Conservation (phyloP, 495 filamentous ascomycete species). For the Darksidea phi region DNA sequence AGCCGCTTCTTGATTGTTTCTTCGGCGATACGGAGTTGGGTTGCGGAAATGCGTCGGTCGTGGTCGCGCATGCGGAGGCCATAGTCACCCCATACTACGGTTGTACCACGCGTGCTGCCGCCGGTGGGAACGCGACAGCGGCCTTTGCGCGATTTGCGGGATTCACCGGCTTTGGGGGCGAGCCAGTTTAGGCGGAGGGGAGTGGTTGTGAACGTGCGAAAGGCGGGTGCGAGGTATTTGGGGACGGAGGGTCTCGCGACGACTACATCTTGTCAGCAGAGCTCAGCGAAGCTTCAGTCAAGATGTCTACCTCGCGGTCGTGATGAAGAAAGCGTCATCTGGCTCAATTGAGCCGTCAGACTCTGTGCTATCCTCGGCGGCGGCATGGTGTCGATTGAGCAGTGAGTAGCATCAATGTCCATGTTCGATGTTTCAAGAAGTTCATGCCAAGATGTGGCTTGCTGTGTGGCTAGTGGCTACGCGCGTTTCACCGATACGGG, state of each 20-base stretch:
- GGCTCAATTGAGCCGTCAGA: constrained; percentile 32
- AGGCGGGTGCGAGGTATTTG: constrained; percentile 30
- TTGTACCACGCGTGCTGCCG: constrained; percentile 87
- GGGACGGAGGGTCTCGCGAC: constrained; percentile 21
- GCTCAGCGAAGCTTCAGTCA: background rate
- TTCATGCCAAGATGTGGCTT: constrained; percentile 7
- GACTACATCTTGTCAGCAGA: constrained; percentile 9
- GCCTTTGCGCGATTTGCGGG: constrained; percentile 85
- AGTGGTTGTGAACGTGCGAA: constrained; percentile 72
- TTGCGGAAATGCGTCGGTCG: constrained; percentile 83
- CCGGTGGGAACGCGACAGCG: constrained; percentile 84
- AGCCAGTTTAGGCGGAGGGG: constrained; percentile 70
- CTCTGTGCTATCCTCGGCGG: constrained; percentile 30
- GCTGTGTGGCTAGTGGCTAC: constrained; percentile 7
- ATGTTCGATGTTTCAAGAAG: background rate
- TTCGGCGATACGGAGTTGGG: constrained; percentile 82
- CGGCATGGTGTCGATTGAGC: constrained; percentile 25
- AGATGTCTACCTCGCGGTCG: constrained; percentile 34
- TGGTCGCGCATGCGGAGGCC: constrained; percentile 92
- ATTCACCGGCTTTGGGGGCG: constrained; percentile 69
- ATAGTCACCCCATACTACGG: constrained; percentile 94
- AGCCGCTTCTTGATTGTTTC: constrained; percentile 86
- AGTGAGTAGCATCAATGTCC: background rate
- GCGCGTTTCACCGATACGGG: background rate
- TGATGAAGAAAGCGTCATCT: constrained; percentile 14